Conservation (phyloP, 306 rosid genomes). For the Prunus armeniaca region DNA sequence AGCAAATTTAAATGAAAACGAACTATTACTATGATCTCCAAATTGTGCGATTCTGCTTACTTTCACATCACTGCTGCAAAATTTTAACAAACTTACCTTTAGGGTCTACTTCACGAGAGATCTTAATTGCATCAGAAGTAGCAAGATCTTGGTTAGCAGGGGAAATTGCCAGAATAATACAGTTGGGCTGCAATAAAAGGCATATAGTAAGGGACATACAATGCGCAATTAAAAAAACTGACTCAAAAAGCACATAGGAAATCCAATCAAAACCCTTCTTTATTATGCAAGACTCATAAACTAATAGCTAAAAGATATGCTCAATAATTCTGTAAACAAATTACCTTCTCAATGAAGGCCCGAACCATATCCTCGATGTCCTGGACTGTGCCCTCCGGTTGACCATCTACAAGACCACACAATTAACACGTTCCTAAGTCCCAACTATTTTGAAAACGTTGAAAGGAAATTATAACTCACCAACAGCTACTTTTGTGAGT, state of each 20-base stretch:
- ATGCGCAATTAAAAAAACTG: neutral
- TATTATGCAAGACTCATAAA: neutral
- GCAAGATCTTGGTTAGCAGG: slow-evolving; percentile 48
- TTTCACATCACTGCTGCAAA: neutral
- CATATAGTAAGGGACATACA: neutral
- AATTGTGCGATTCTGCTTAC: neutral
- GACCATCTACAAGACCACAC: slow-evolving; percentile 37
- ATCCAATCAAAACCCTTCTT: neutral
- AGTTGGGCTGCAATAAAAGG: slow-evolving; percentile 41
- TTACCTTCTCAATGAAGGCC: slow-evolving; percentile 46
- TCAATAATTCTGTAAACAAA: neutral
- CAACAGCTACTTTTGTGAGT: slow-evolving; percentile 50
- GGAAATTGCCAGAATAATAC: slow-evolving; percentile 49
- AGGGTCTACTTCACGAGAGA: slow-evolving; percentile 49
- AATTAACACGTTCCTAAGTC: neutral
- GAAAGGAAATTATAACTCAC: slow-evolving; percentile 17
- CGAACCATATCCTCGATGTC: slow-evolving; percentile 48
- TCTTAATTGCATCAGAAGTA: slow-evolving; percentile 45
- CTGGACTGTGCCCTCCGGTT: slow-evolving; percentile 37
- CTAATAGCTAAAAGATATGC: neutral
- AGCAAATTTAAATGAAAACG: neutral
- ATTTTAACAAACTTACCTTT: slow-evolving; percentile 27
- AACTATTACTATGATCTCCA: neutral
- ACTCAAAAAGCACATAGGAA: neutral
- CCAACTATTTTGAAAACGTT: neutral